Percentiles rank a stretch among this genome's conserved stretches.
These are phyloP conservation scores for Tardiomyces depauwii DNA, from an alignment of 1,139 yeast species.

Conservation along the genomic window DNA sequence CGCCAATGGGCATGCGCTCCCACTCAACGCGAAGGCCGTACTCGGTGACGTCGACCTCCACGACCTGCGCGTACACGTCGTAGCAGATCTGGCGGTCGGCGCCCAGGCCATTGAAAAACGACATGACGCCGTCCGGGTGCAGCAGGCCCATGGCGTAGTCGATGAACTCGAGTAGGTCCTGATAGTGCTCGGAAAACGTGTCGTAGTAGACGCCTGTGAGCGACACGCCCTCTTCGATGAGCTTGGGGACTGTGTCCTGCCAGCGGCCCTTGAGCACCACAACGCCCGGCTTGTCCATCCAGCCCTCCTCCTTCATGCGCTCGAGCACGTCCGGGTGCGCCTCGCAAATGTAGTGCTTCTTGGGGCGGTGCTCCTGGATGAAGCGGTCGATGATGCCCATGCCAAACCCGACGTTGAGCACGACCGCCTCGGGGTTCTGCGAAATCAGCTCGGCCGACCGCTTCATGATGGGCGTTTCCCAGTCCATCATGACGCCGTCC, in stretches of 20 bases:
- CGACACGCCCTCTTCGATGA: slow-evolving; percentile 56
- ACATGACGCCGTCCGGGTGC: slow-evolving; percentile 59
- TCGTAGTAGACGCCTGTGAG: slow-evolving; percentile 92
- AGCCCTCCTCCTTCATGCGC: slow-evolving; percentile 63
- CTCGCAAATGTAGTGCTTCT: slow-evolving; percentile 76
- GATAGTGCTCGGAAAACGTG: slow-evolving; percentile 81
- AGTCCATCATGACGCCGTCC: slow-evolving; percentile 97
- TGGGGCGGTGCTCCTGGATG: slow-evolving; percentile 52
- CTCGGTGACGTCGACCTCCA: slow-evolving; percentile 65
- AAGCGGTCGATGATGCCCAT: slow-evolving; percentile 89
- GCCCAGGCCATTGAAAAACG: slow-evolving; percentile 93
- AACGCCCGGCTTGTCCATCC: slow-evolving; percentile 71
- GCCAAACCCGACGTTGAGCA: slow-evolving; percentile 86
- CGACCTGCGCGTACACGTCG: slow-evolving; percentile 79
- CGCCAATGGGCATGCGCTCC: slow-evolving; percentile 23
- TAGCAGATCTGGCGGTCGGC: slow-evolving; percentile 85
- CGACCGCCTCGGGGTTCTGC: slow-evolving; percentile 20
- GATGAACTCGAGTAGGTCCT: slow-evolving; percentile 77
- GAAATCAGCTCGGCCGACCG: slow-evolving; percentile 65
- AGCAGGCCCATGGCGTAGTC: slow-evolving; percentile 73
- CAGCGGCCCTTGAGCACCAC: slow-evolving; percentile 76
- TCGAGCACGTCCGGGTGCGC: slow-evolving; percentile 87
- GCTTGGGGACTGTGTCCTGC: slow-evolving; percentile 67
- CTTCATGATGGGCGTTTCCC: slow-evolving; percentile 82
- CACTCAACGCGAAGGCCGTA: slow-evolving; percentile 62